A percentile compares a stretch with the other conserved stretches of the same genome.
phyloP scores from a whole-genome alignment of 306 rosid genomes.

The Vigna hirtella region DNA sequence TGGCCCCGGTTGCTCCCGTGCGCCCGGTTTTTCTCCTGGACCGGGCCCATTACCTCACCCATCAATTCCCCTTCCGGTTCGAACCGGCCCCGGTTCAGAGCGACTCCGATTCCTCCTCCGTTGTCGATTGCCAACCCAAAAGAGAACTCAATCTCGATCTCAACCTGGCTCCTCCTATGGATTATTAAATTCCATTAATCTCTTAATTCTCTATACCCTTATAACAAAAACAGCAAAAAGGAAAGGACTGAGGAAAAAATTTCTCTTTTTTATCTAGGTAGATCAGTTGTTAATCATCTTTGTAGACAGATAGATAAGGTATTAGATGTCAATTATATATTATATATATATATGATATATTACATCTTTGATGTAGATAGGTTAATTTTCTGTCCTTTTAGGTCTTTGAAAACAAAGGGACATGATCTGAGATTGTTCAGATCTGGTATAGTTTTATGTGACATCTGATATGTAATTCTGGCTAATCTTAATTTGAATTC shows the following conservation, averaged over 20 bases:
- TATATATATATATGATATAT: too few relatives aligned
- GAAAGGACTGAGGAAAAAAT: not conserved
- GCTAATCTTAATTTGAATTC: slow-evolving; percentile 5
- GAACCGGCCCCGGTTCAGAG: slow-evolving; percentile 53
- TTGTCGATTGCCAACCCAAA: slow-evolving; percentile 57
- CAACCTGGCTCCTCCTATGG: slow-evolving; percentile 69
- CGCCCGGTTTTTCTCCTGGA: slow-evolving; percentile 54
- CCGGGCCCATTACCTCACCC: slow-evolving; percentile 35
- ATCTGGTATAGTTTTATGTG: slow-evolving; percentile 39
- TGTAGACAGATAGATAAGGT: slow-evolving; percentile 45
- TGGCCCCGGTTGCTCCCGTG: not conserved
- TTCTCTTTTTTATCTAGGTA: slow-evolving; percentile 6
- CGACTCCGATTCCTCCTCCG: slow-evolving; percentile 62
- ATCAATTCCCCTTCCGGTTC: slow-evolving; percentile 50
- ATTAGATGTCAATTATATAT: not conserved
- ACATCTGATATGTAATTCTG: slow-evolving; percentile 34
- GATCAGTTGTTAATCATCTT: slow-evolving; percentile 30
- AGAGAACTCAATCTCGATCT: slow-evolving; percentile 66
- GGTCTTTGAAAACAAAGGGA: slow-evolving; percentile 3
- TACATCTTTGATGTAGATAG: slow-evolving; percentile 44
- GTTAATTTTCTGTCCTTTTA: not conserved
- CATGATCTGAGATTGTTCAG: slow-evolving; percentile 25
- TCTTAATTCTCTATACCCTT: not conserved
- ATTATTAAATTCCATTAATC: slow-evolving; percentile 32
- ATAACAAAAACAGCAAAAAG: not conserved